Conservation (phyloP, 2,329 filamentous ascomycete species). For the Sphaerulina populicola region DNA sequence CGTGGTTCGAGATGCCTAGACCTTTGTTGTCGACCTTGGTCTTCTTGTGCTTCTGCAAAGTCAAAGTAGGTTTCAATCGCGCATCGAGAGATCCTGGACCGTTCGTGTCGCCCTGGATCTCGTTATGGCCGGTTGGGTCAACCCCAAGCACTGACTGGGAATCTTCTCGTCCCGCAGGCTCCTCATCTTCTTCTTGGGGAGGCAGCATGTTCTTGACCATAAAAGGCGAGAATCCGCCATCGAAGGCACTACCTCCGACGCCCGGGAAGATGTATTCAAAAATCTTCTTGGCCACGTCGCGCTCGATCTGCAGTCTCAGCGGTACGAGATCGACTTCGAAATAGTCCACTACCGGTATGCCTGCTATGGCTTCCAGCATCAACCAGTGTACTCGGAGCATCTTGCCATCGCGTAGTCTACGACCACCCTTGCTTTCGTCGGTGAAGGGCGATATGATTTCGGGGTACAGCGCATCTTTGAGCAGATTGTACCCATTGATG, state of each 20-base stretch:
- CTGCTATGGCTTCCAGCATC: slow-evolving; percentile 95
- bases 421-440: slow-evolving; percentile 50
- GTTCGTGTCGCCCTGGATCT: slow-evolving; percentile 40
- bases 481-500: slow-evolving; percentile 78
- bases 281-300: slow-evolving; percentile 80
- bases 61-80: slow-evolving; percentile 73
- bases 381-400: slow-evolving; percentile 96
- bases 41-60: slow-evolving; percentile 36
- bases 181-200: slow-evolving; percentile 41
- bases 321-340: slow-evolving; percentile 93
- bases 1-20: slow-evolving; percentile 28
- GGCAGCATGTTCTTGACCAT: slow-evolving; percentile 47
- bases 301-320: slow-evolving; percentile 86
- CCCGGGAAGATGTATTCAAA: slow-evolving; percentile 98
- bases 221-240: slow-evolving; percentile 55
- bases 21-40: slow-evolving; percentile 28
- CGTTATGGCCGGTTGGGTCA: slow-evolving; percentile 9
- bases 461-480: slow-evolving; percentile 85
- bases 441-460: slow-evolving; percentile 90
- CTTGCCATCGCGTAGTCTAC: slow-evolving; percentile 59
- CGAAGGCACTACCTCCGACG: slow-evolving; percentile 48
- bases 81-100: slow-evolving; percentile 69
- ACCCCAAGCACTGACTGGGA: slow-evolving; percentile 26
- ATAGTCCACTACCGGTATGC: slow-evolving; percentile 92
- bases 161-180: slow-evolving; percentile 39